A percentile compares a stretch with the other conserved stretches of the same genome.
phyloP scores from a whole-genome alignment of 306 rosid genomes.

The Trifolium fragiferum region DNA sequence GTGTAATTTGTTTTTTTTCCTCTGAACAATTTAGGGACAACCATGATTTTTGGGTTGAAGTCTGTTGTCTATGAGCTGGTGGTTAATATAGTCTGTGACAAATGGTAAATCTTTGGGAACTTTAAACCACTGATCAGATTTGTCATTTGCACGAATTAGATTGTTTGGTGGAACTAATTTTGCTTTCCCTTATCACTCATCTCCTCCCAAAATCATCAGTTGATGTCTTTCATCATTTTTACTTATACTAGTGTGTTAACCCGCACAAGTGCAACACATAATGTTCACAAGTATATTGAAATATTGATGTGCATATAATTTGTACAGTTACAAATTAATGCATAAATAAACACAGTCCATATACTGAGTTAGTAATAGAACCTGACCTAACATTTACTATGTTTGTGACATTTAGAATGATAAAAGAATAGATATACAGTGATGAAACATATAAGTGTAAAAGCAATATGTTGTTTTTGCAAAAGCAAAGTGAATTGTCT shows the following conservation, averaged over 20 bases:
- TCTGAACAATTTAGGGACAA: not conserved
- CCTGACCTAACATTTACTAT: too few species aligned
- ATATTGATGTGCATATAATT: too few species aligned
- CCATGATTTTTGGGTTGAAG: conserved; percentile 14
- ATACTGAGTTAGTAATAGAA: too few species aligned
- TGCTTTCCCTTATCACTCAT: not conserved
- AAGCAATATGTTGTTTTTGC: too few species aligned
- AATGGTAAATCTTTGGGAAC: conserved; percentile 7
- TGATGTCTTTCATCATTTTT: not conserved
- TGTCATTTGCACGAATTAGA: not conserved
- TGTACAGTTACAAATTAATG: too few species aligned
- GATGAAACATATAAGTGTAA: too few species aligned
- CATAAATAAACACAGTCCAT: too few species aligned
- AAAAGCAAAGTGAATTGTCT: not conserved
- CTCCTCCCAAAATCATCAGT: conserved; percentile 3
- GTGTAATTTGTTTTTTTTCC: conserved; percentile 19
- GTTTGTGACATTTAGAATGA: too few species aligned
- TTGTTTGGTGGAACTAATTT: conserved; percentile 5
- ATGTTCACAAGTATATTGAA: too few species aligned
- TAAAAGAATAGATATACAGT: too few species aligned
- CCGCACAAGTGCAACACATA: too few species aligned
- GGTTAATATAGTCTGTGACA: conserved; percentile 11
- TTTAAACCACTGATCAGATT: not conserved
- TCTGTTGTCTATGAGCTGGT: not conserved
- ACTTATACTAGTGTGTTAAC: too few species aligned